Conservation (phyloP, 129 eudicot genomes). For the Helichrysum umbraculigerum region DNA sequence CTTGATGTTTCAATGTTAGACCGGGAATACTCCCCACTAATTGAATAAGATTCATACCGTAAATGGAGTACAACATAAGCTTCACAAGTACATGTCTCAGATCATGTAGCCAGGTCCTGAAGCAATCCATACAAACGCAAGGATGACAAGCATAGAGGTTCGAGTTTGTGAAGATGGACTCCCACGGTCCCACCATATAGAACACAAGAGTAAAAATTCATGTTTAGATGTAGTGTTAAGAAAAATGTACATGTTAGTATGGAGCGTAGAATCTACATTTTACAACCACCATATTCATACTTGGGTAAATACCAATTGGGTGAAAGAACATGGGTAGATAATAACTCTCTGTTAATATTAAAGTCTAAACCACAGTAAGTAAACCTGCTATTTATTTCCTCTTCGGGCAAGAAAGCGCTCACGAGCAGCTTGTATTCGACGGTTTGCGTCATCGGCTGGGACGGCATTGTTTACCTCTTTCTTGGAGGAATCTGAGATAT, state of each 20-base stretch:
- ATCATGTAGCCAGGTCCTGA: too few species aligned
- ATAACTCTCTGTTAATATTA: neutral
- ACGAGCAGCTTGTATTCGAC: conserved; percentile 80
- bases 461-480: conserved; percentile 32
- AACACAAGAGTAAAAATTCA: neutral
- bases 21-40: too few species aligned
- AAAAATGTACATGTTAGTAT: neutral
- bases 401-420: conserved; percentile 91
- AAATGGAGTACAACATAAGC: neutral
- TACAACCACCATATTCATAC: neutral
- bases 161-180: too few species aligned
- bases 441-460: conserved; percentile 49
- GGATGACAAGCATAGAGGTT: neutral
- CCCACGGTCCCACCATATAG: too few species aligned
- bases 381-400: conserved; percentile 38
- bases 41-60: neutral
- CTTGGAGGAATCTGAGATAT: conserved; percentile 25
- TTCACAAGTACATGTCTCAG: neutral
- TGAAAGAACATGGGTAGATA: neutral
- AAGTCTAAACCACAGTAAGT: neutral
- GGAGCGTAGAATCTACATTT: neutral
- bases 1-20: too few species aligned
- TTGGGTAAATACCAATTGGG: neutral
- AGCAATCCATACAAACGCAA: neutral
- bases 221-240: too few species aligned